phyloP scores from a whole-genome alignment of 805 yeast genomes.

The Wickerhamiella cacticola region DNA sequence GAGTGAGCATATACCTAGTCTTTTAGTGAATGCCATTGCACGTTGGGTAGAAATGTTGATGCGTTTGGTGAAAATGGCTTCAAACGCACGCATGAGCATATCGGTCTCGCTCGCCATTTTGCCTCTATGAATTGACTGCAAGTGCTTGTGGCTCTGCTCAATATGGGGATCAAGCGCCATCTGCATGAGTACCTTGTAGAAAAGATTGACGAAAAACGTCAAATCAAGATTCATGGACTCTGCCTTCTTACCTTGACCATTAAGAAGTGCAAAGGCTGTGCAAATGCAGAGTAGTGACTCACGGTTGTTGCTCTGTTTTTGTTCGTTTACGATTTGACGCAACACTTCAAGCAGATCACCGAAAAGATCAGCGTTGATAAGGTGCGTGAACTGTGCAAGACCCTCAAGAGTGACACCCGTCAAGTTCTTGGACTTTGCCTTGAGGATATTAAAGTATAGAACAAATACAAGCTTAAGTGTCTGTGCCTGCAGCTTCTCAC shows the following conservation, averaged over 20 bases:
- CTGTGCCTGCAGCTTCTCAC: conserved; percentile 76
- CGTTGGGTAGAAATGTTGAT: conserved; percentile 33
- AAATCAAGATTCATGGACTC: conserved; percentile 70
- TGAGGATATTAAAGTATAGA: conserved; percentile 66
- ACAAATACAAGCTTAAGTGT: conserved; percentile 61
- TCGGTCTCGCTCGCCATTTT: conserved; percentile 86
- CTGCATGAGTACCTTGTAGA: conserved; percentile 57
- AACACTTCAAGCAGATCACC: conserved; percentile 88
- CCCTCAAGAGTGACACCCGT: conserved; percentile 89
- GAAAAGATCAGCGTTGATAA: conserved; percentile 82
- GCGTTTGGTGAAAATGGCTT: conserved; percentile 54
- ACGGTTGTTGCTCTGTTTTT: conserved; percentile 42
- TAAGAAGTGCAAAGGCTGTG: conserved; percentile 77
- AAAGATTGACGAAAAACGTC: conserved; percentile 61
- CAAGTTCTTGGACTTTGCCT: conserved; percentile 46
- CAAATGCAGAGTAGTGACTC: conserved; percentile 71
- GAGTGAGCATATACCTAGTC: conserved; percentile 52
- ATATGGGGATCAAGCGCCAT: conserved; percentile 69
- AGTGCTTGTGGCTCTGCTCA: conserved; percentile 71
- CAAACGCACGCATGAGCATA: conserved; percentile 61
- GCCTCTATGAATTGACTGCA: conserved; percentile 55
- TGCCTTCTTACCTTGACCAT: conserved; percentile 44
- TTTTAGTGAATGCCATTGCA: conserved; percentile 57
- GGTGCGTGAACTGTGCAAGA: conserved; percentile 74
- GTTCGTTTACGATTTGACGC: conserved; percentile 57